Base-by-base conservation (phyloP, 1,284 basidiomycete species). In the Ceratorhiza oryzae-sativae region DNA sequence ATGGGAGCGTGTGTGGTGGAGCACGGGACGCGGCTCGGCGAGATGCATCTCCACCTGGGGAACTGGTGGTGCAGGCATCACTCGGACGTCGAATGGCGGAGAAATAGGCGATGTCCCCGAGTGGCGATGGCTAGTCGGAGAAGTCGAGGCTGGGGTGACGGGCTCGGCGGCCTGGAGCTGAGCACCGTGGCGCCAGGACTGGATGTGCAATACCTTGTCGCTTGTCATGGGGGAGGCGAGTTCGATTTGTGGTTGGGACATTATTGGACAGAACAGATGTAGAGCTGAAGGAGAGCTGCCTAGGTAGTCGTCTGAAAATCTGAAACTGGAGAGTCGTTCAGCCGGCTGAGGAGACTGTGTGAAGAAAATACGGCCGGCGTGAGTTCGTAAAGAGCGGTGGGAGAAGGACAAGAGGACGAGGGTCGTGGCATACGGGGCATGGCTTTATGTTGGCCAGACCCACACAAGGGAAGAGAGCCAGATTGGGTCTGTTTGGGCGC, bases 51-150 rank as follows among this genome's bases (percentile, higher is more conserved):
- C 55, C 13, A 70, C 67, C 42, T 58, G 53, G 20, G 67, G 67
- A n/a, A 70, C 67, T n/a, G 67, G 41, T 18, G 67, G 67, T 3
- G 67, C 67, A 18, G 67, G 67, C 67, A 70, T 70, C 1, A 70
- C 45, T 18, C 67, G 67, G 3, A 70, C 67, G 34, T 70, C 67
- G 27, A 59, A 59, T 25, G 67, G 1, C 3, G 41, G 18, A 13
- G 65, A 59, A 18, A n/a, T 20, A 6, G 67, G 67, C 6, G 67
- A 70, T 23, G 39, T 9, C 10, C 20, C 27, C 8, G 53, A 46
- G 25, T 30, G 41, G 34, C 41, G 32, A 4, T 45, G 48, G 34
- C 39, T 42, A 2, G 51, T 48, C 5, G 67, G 48, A 48, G 63
- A 41, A 27, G 41, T 34, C 25, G 67, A 48, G 13, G 32, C 39